These are phyloP conservation scores for Neurospora sublineolata DNA, from an alignment of 495 filamentous ascomycete genomes.

Conservation along the genomic window DNA sequence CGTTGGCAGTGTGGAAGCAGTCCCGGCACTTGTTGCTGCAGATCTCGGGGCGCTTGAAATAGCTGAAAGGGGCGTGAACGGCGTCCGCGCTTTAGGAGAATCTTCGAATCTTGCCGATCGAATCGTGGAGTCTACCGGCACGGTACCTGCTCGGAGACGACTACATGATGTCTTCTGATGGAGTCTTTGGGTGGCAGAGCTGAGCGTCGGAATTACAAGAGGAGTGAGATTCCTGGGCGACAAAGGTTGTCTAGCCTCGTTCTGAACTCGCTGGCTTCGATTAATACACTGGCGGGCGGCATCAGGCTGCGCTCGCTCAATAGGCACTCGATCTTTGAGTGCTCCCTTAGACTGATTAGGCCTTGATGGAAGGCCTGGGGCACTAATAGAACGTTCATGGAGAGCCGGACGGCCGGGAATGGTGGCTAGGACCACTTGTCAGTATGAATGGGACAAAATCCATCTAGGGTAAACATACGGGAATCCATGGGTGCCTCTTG, in stretches of 20 bases:
- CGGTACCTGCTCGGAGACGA: conserved; percentile 30
- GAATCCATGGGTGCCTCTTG: conserved; percentile 61
- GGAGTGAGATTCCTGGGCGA: conserved; percentile 41
- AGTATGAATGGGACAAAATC: conserved; percentile 4
- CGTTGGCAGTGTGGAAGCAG: conserved; percentile 32
- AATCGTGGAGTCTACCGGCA: conserved; percentile 20
- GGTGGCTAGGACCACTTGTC: conserved; percentile 43
- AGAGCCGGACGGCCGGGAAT: conserved; percentile 58
- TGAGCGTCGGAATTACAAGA: conserved; percentile 38
- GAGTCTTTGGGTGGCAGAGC: conserved; percentile 23
- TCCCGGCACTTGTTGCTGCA: conserved; percentile 30
- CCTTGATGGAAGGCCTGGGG: conserved; percentile 42
- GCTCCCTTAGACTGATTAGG: conserved; percentile 26
- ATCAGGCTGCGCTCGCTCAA: conserved; percentile 18
- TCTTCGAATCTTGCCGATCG: conserved; percentile 29
- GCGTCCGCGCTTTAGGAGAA: conserved; percentile 34
- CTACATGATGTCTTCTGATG: conserved; percentile 26
- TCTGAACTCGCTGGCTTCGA: conserved; percentile 8
- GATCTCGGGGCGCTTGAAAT: conserved; percentile 28
- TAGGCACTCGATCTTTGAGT: conserved; percentile 18
- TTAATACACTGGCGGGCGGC: conserved; percentile 4
- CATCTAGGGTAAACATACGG: conserved; percentile 41
- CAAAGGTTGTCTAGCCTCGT: conserved; percentile 25
- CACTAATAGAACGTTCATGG: conserved; percentile 56
- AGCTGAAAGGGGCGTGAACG: conserved; percentile 31